These are phyloP conservation scores for Macroventuria anomochaeta DNA, from an alignment of 2,329 filamentous ascomycete genomes.

Conservation along the genomic window DNA sequence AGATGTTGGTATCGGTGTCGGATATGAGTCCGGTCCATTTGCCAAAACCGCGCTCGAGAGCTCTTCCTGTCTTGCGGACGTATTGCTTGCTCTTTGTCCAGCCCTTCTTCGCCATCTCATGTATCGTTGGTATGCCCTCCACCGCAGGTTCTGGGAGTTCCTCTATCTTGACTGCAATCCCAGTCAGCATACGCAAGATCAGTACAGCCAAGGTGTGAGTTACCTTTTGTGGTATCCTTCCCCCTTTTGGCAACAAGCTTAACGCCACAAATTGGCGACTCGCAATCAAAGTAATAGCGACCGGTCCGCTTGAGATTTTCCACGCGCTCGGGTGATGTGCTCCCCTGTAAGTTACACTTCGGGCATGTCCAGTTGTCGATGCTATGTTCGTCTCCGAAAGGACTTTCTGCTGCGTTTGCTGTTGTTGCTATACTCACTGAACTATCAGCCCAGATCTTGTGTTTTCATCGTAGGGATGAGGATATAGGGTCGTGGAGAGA, in stretches of 20 bases:
- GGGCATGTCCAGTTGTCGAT: conserved; percentile 2
- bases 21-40: not conserved
- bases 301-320: not conserved
- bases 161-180: not conserved
- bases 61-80: not conserved
- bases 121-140: not conserved
- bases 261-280: not conserved
- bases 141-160: not conserved
- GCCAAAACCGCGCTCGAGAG: not conserved
- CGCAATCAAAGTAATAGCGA: not conserved
- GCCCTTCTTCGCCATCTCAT: not conserved
- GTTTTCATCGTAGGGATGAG: too few relatives aligned
- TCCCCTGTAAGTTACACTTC: not conserved
- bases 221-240: not conserved
- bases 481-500: too few relatives aligned
- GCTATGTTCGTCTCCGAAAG: not conserved
- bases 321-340: not conserved
- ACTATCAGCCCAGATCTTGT: too few relatives aligned
- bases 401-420: not conserved
- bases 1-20: not conserved
- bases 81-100: not conserved
- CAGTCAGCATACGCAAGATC: not conserved
- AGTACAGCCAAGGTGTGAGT: not conserved
- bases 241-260: not conserved
- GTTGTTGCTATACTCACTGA: too few relatives aligned